These are phyloP conservation scores for Phytopythium litorale DNA, from an alignment of 352 stramenopile species.

Conservation along the genomic window DNA sequence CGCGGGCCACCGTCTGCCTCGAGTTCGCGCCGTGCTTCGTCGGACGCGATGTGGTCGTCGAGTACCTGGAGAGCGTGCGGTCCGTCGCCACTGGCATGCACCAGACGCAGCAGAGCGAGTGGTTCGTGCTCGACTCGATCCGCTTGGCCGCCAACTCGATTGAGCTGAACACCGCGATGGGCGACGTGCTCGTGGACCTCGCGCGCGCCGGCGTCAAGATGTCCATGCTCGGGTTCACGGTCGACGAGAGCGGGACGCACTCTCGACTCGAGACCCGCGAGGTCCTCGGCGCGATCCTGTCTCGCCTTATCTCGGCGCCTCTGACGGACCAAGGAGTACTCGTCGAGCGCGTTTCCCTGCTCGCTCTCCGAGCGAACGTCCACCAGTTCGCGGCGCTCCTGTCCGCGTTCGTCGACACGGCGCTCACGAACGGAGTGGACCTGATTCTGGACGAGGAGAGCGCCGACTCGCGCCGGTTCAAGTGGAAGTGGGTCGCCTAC, in stretches of 20 bases:
- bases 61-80: slow-evolving; percentile 2
- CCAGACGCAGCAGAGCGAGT: not conserved
- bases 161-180: not conserved
- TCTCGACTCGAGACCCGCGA: not conserved
- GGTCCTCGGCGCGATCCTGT: not conserved
- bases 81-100: not conserved
- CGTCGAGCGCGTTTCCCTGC: slow-evolving; percentile 2
- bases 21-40: slow-evolving; percentile 6
- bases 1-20: not conserved
- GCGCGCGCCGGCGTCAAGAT: not conserved
- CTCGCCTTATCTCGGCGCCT: not conserved
- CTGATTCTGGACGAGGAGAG: slow-evolving; percentile 5
- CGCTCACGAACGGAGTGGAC: not conserved
- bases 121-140: slow-evolving; percentile 3
- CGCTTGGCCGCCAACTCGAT: slow-evolving; percentile 3
- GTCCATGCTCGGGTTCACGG: not conserved
- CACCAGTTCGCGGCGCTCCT: slow-evolving; percentile 2
- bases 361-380: not conserved
- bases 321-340: not conserved
- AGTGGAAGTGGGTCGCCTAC: slow-evolving; percentile 4
- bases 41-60: not conserved
- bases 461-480: not conserved
- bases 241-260: slow-evolving; percentile 1
- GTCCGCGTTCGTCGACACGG: not conserved
- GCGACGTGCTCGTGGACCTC: slow-evolving; percentile 1